phyloP scores from a whole-genome alignment of 2,329 filamentous ascomycete species.

The Beauveria sp. region DNA sequence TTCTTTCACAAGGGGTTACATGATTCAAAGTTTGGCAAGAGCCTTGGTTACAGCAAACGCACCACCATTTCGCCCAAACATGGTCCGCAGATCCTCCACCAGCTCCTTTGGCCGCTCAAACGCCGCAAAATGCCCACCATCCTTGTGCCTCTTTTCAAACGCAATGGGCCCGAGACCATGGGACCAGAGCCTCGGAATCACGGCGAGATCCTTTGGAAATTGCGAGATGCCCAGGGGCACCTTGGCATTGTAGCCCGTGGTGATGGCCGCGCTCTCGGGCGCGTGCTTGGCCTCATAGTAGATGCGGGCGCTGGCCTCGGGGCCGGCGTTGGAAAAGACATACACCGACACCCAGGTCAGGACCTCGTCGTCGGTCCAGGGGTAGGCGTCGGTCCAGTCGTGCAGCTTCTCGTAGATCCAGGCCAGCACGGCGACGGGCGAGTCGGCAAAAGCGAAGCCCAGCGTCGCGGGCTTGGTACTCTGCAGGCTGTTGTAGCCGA shows the following conservation, averaged over 20 bases:
- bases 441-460: constrained; percentile 58
- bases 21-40: background rate
- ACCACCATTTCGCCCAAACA: constrained; percentile 45
- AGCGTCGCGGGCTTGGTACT: constrained; percentile 65
- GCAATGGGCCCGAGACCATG: constrained; percentile 49
- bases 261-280: background rate
- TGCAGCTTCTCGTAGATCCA: constrained; percentile 75
- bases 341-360: constrained; percentile 66
- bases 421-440: constrained; percentile 57
- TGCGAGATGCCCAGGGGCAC: constrained; percentile 36
- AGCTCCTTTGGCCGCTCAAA: constrained; percentile 45
- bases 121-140: constrained; percentile 50
- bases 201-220: constrained; percentile 48
- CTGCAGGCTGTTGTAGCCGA: constrained; percentile 13
- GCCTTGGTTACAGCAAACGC: constrained; percentile 29
- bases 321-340: constrained; percentile 58
- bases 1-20: no score
- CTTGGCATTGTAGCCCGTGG: constrained; percentile 1
- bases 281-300: constrained; percentile 59
- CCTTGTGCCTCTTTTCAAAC: constrained; percentile 39
- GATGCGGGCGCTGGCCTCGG: constrained; percentile 56
- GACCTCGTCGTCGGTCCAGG: constrained; percentile 66
- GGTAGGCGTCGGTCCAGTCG: constrained; percentile 63
- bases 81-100: constrained; percentile 41
- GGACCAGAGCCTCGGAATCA: constrained; percentile 46